Base-by-base conservation (phyloP, 495 filamentous ascomycete species). In the Xylaria palmicola region DNA sequence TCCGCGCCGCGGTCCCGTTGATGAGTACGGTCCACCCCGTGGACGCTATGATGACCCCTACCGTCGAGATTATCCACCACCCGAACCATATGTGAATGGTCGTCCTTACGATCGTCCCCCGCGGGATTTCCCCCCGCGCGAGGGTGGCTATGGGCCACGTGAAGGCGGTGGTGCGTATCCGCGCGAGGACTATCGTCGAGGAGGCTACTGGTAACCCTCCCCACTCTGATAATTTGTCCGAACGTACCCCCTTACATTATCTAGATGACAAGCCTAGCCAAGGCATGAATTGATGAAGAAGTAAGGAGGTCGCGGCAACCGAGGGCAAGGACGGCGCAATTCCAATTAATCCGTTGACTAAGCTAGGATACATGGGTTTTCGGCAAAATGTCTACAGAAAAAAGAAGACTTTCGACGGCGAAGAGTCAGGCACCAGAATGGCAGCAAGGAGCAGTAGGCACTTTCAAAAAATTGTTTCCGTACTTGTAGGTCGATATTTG, bases 11-110 rank as follows among this genome's bases (percentile, higher is more conserved):
- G 81, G 84, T 48, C 88, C 90, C 45, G 76, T 88, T 30, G 91
- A 95, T 57, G 92, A 95, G 64, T 90, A 90, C 64, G 88, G 88
- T 44, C 71, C 78, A 0, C 86, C 90, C 24, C 79, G 83, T 52
- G 76, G 79, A 37, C 79, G 81, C n/a, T 85, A 85, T 59, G 84
- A 86, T n/a, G 84, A 86, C 47, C 83, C 83, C 10, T 86, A 86
- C 67, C 80, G 82, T 49, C 80, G 85, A 61, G 83, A 85, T 55
- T 86, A 86, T 59, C 79, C 79, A 43, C 83, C 86, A 37, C 72
- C 81, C 29, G 86, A 89, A 52, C 86, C 87, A 10, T 89, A 89
- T 63, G 75, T 79, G 69, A 88, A 86, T 65, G 86, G 85, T 36
- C 82, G 84, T 47, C 79, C 81, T 1, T 86, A 86, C 55, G 83